Evolutionary conservation across 2,329 filamentous ascomycete species (phyloP).

Genomic region (Phaeosphaeriaceae sp.): DNA sequence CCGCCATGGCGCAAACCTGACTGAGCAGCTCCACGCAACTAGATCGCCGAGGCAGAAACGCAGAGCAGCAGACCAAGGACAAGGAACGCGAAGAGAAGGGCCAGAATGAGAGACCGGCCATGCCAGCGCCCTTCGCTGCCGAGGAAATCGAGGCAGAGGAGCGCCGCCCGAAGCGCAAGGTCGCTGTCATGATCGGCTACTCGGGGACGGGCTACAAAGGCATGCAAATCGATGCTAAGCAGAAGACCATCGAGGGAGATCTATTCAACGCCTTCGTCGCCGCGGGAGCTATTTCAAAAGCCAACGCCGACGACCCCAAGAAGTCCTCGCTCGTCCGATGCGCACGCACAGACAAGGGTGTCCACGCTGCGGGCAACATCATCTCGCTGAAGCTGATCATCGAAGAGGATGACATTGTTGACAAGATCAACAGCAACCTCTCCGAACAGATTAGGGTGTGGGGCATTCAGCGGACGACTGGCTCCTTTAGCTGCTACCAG

Average conservation of each 20-base stretch:
- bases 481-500: conserved; percentile 93
- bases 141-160: conserved; percentile 90
- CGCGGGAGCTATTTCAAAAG: conserved; percentile 93
- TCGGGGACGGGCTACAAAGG: conserved; percentile 96
- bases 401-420: conserved; percentile 84
- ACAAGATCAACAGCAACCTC: conserved; percentile 88
- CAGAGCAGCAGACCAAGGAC: conserved; percentile 49
- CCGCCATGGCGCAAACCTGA: conserved; percentile 40
- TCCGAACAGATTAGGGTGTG: conserved; percentile 92
- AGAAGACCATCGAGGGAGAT: conserved; percentile 96
- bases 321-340: conserved; percentile 95
- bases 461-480: conserved; percentile 89
- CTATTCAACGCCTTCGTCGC: conserved; percentile 90
- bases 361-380: conserved; percentile 94
- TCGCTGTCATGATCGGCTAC: conserved; percentile 94
- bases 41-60: conserved; percentile 58
- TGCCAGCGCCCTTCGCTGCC: conserved; percentile 68
- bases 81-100: conserved; percentile 48
- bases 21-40: conserved; percentile 55
- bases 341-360: conserved; percentile 95
- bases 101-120: conserved; percentile 54
- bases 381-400: conserved; percentile 96
- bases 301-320: conserved; percentile 94
- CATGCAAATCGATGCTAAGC: conserved; percentile 81
- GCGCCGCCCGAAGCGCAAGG: conserved; percentile 91